Base-by-base conservation (phyloP, 345 rosid genomes). In the Carallia brachiata region DNA sequence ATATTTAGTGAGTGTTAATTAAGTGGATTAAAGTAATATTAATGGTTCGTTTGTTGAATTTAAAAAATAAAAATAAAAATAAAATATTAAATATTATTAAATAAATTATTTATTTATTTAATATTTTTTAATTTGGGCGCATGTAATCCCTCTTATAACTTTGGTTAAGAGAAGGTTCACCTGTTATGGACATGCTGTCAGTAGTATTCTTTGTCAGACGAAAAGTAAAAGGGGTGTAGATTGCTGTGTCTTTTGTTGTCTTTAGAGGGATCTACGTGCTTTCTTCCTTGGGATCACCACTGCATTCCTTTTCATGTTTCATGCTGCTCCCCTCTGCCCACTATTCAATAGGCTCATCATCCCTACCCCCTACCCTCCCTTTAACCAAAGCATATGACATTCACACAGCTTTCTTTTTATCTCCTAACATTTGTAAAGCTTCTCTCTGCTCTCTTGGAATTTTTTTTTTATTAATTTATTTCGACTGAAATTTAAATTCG, bases 251-350 rank as follows among this genome's bases (percentile, higher is more conserved):
- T 30, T 23, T 13, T 62, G 68, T 32, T 31, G 58, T 71, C 63
- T 56, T 73, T 32, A 4, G 62, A 47, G 34, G 57, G 64, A 44
- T 36, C 17, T 31, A 57, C 27, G 10, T 77, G 67, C 75, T 77
- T 77, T 73, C 70, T 55, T 74, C 78, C 79, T 83, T 39, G 86
- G 84, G 86, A 80, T 80, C 75, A 47, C 69, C 68, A 69, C 61
- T 50, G 28, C 69, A 53, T 73, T 80, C 72, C 68, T 78, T 77
- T 77, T 52, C 68, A 56, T 76, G 77, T 72, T 67, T 62, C 79
- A 74, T 62, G 77, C 69, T 57, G 36, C 59, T 55, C 17, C 75
- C 6, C 74, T 44, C 4, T 12, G 23, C 30, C 52, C 67, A 56
- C 63, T 36, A 23, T 55, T 44, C 62, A 54, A 19, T 16, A 13